These are phyloP conservation scores for Eucalyptus victrix DNA, from an alignment of 345 rosid species.

Conservation along the genomic window DNA sequence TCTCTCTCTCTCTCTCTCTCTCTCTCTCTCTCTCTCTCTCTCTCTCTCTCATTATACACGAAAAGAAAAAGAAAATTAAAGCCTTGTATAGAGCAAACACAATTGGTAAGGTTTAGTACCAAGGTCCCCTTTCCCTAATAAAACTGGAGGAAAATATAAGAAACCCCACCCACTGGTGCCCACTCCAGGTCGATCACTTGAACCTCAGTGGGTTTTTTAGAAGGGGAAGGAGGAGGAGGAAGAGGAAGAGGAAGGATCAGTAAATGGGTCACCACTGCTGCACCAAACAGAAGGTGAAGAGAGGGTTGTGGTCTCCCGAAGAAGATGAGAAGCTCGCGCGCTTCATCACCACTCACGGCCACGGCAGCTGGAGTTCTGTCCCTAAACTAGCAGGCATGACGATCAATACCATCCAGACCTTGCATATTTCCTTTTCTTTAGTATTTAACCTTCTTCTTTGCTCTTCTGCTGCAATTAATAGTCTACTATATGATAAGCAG, in stretches of 20 bases:
- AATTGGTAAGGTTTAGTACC: neutral
- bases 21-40: neutral
- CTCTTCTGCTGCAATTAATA: neutral
- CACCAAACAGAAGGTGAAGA: slow-evolving; percentile 54
- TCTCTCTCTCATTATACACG: neutral
- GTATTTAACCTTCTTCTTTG: neutral
- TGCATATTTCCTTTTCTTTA: neutral
- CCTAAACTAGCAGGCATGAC: slow-evolving; percentile 38
- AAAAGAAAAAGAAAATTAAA: neutral
- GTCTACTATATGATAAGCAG: neutral
- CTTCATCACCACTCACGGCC: slow-evolving; percentile 31
- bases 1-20: neutral
- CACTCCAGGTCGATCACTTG: neutral
- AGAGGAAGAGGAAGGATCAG: neutral
- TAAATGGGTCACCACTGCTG: slow-evolving; percentile 51
- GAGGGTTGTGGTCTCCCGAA: slow-evolving; percentile 63
- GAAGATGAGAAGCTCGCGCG: slow-evolving; percentile 48
- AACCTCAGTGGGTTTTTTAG: neutral
- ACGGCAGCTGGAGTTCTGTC: slow-evolving; percentile 54
- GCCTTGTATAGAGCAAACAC: neutral
- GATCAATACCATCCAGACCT: neutral
- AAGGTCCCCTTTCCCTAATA: neutral
- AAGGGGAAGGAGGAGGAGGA: neutral
- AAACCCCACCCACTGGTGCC: neutral
- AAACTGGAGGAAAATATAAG: neutral